phyloP scores from a whole-genome alignment of 495 filamentous ascomycete genomes.

The Mycothermus thermophilus region DNA sequence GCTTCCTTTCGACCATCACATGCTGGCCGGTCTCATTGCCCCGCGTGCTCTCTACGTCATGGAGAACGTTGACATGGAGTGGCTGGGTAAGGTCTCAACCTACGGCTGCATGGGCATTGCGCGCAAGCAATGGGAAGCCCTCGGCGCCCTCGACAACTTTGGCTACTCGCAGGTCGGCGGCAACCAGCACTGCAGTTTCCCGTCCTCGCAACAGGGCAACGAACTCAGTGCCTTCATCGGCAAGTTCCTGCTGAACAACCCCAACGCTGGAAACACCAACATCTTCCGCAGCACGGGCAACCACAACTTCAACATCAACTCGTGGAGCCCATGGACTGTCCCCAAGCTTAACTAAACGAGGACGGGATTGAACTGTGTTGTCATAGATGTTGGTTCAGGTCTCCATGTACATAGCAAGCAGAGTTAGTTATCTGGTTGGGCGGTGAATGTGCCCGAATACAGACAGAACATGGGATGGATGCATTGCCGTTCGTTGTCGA shows the following conservation, averaged over 20 bases:
- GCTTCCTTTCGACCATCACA: conserved; percentile 38
- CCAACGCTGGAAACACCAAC: conserved; percentile 9
- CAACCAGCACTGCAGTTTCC: conserved; percentile 42
- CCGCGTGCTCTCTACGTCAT: conserved; percentile 35
- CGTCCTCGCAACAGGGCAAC: conserved; percentile 24
- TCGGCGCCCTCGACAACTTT: conserved; percentile 34
- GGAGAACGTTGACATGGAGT: conserved; percentile 40
- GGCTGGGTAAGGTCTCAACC: conserved; percentile 36
- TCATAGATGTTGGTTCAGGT: too few species aligned
- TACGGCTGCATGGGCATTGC: conserved; percentile 44
- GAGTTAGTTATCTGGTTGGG: too few species aligned
- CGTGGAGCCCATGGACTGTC: conserved; percentile 17
- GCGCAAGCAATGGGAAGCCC: conserved; percentile 35
- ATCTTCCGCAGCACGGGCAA: conserved; percentile 11
- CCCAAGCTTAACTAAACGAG: too few species aligned
- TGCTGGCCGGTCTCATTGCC: conserved; percentile 32
- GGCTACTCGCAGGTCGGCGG: conserved; percentile 39
- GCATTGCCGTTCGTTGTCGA: too few species aligned
- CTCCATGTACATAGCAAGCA: too few species aligned
- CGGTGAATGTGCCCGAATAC: too few species aligned
- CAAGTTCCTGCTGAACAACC: conserved; percentile 34
- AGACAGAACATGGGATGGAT: too few species aligned
- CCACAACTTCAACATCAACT: conserved; percentile 11
- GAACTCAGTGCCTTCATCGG: conserved; percentile 41
- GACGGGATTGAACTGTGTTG: too few species aligned